Evolutionary conservation across 306 rosid species (phyloP).

Genomic region (Amphicarpaea edgeworthii): DNA sequence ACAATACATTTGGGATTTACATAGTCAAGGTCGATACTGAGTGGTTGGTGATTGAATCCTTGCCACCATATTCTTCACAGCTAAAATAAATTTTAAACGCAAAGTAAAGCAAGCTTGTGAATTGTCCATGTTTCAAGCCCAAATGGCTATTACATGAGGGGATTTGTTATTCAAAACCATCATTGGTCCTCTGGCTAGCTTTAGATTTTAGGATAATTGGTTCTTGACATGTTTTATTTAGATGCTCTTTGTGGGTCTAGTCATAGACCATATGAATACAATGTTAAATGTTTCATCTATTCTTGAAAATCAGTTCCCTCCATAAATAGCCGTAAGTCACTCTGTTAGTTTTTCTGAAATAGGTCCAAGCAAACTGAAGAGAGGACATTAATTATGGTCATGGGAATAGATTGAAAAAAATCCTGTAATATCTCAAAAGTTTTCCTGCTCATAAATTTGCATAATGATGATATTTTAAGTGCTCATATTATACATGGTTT

Average conservation of each 20-base stretch:
- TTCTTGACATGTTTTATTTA: not conserved
- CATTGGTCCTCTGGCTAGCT: slow-evolving; percentile 2
- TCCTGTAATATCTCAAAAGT: not conserved
- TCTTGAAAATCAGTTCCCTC: slow-evolving; percentile 5
- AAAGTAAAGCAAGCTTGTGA: not conserved
- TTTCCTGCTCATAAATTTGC: slow-evolving; percentile 35
- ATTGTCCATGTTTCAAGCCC: not conserved
- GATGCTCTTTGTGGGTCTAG: not conserved
- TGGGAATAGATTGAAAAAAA: slow-evolving; percentile 5
- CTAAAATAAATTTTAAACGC: not conserved
- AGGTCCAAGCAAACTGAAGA: slow-evolving; percentile 34
- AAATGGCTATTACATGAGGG: not conserved
- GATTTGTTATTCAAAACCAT: not conserved
- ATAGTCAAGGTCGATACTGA: not conserved
- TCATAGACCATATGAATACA: not conserved
- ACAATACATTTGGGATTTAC: not conserved
- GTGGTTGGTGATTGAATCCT: not conserved
- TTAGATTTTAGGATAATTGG: not conserved
- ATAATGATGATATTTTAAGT: slow-evolving; percentile 24
- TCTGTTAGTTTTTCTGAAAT: slow-evolving; percentile 26
- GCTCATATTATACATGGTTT: slow-evolving; percentile 35
- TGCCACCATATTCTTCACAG: not conserved
- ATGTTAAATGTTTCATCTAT: not conserved
- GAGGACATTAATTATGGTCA: slow-evolving; percentile 30
- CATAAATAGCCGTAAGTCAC: not conserved